Evolutionary conservation across 495 filamentous ascomycete species (phyloP), one percentile per base, ranked within the genome.

Genomic region (Penicillium subrubescens): DNA sequence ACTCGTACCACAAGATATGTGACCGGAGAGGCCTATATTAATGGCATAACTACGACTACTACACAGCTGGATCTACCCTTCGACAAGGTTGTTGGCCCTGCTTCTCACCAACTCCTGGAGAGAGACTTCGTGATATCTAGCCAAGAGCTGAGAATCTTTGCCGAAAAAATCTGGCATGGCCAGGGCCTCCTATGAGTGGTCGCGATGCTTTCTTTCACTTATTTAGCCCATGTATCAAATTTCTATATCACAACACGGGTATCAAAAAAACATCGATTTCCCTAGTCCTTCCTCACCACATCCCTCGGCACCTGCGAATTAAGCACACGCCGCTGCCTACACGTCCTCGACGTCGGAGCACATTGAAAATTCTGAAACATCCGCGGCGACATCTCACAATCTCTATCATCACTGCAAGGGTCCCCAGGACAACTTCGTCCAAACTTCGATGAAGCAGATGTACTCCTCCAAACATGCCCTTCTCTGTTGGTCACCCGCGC

Each of bases 351-450:
- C 8, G 48, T 31, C 15, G 48, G 48, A 0, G 48, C 25, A 12
- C 48, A 52, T 10, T 29, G 11, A 31, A 31, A 52, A 52, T 52
- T 31, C 14, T 52, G 23, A 12, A 52, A 31, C 29, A 19, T 53
- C n/a, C 59, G 33, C 7, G 50, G 59, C 5, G 50, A 54, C 25
- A 51, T 44, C 51, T 54, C 51, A n/a, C 59, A 61, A 23, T 61
- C 59, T 39, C 8, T 25, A 54, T 61, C 50, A 6, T 41, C 48
- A 17, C 21, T 35, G 46, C 59, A 61, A 43, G 48, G 8, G 33
- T 61, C 59, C 0, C 50, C 48, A 35, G 59, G 35, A 33, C 59
- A 55, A 15, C 48, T 52, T 52, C 25, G 11, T 31, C 48, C 25
- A 52, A 52, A 52, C 12, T 29, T 52, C 14, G 48, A 52, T 8